Evolutionary conservation across 768 basidiomycete species (phyloP).

Genomic region (Lanmaoa rubissima): DNA sequence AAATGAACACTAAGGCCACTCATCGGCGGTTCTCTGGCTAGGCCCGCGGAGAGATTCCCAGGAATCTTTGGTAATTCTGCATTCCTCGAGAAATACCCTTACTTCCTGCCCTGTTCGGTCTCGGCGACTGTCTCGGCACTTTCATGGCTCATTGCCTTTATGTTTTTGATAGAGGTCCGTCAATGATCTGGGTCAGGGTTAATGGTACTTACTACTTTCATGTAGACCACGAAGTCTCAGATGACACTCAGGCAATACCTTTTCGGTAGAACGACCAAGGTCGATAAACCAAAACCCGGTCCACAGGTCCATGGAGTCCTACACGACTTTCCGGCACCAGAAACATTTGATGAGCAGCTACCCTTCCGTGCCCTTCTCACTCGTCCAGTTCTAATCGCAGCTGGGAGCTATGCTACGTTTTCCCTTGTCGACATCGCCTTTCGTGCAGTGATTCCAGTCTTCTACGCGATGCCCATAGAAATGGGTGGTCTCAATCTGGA

Average conservation of each 20-base stretch:
- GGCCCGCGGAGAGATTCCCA: constrained; percentile 67
- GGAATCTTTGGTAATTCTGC: constrained; percentile 48
- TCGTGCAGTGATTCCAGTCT: constrained; percentile 42
- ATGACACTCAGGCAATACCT: constrained; percentile 18
- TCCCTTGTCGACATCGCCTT: constrained; percentile 64
- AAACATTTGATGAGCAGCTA: constrained; percentile 27
- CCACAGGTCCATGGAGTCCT: not conserved
- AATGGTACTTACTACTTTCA: not conserved
- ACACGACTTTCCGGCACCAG: not conserved
- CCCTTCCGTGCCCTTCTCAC: constrained; percentile 50
- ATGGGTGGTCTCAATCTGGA: constrained; percentile 29
- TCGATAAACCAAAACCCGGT: not conserved
- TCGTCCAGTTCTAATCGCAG: constrained; percentile 53
- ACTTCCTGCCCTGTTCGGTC: constrained; percentile 70
- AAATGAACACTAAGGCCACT: constrained; percentile 49
- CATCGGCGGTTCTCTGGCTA: constrained; percentile 63
- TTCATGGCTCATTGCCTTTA: constrained; percentile 47
- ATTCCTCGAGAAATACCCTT: constrained; percentile 67
- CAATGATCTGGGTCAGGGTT: not conserved
- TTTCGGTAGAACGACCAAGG: constrained; percentile 8
- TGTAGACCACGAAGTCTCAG: constrained; percentile 15
- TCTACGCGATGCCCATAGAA: constrained; percentile 30
- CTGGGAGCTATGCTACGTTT: constrained; percentile 58
- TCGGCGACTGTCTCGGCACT: constrained; percentile 53
- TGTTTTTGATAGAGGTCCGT: constrained; percentile 56